Conservation (phyloP, 2,329 filamentous ascomycete genomes). For the Hypocreales sp. region DNA sequence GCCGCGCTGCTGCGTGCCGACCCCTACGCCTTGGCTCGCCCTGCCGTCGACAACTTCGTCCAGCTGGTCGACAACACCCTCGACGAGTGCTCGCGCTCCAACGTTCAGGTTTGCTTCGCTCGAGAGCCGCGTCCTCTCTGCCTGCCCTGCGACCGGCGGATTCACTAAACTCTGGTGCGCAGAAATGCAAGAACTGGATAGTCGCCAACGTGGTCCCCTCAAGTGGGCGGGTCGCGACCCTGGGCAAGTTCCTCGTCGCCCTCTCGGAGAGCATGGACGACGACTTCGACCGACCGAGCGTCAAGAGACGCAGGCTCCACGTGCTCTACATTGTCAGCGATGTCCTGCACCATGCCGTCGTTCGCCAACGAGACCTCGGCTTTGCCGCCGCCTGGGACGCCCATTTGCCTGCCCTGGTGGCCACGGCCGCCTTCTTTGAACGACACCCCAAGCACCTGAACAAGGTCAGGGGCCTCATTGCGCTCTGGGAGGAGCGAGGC, state of each 20-base stretch:
- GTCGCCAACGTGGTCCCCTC: conserved; percentile 57
- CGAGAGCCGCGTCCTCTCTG: conserved; percentile 5
- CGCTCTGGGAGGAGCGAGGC: conserved; percentile 52
- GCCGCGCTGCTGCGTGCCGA: conserved; percentile 61
- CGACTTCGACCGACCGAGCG: conserved; percentile 28
- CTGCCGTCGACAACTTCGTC: conserved; percentile 57
- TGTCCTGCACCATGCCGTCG: conserved; percentile 53
- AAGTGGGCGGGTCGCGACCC: conserved; percentile 43
- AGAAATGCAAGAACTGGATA: conserved; percentile 86
- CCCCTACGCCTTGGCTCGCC: conserved; percentile 50
- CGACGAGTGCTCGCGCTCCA: conserved; percentile 58
- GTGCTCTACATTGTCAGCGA: conserved; percentile 70
- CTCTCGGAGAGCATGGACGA: conserved; percentile 34
- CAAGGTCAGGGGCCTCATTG: conserved; percentile 49
- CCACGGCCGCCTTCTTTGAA: conserved; percentile 38
- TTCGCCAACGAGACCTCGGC: conserved; percentile 30
- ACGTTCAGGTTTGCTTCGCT: conserved; percentile 70
- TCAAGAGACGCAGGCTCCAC: conserved; percentile 56
- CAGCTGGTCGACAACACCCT: conserved; percentile 47
- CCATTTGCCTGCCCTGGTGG: conserved; percentile 46
- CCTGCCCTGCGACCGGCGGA: conserved; percentile 1
- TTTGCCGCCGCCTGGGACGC: conserved; percentile 43
- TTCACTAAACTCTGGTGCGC: conserved; percentile 9
- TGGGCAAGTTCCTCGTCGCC: conserved; percentile 63
- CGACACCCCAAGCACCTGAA: conserved; percentile 48